phyloP scores from a whole-genome alignment of 192 early-diverging fungal genomes.

The Mortierella antarctica region DNA sequence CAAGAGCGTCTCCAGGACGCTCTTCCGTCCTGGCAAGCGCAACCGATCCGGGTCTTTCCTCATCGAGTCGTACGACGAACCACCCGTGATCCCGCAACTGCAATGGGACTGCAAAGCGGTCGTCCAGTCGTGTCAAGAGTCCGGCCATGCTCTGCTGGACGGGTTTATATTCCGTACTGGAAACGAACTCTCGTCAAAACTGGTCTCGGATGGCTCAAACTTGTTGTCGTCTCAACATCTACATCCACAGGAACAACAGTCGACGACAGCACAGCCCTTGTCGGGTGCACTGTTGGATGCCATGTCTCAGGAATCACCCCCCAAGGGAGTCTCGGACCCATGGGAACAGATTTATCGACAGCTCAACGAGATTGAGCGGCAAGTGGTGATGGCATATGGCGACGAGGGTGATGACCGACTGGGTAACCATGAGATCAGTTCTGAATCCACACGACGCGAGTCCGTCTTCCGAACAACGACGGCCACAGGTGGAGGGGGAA shows the following conservation, averaged over 20 bases:
- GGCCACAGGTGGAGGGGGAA: constrained; percentile 14
- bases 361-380: constrained; percentile 51
- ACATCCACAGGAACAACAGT: not conserved
- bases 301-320: constrained; percentile 13
- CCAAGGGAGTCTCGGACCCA: constrained; percentile 35
- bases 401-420: constrained; percentile 24
- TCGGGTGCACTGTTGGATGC: not conserved
- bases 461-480: constrained; percentile 16
- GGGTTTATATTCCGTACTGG: constrained; percentile 40
- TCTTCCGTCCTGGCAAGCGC: constrained; percentile 40
- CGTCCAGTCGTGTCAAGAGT: constrained; percentile 38
- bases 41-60: constrained; percentile 48
- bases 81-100: constrained; percentile 31
- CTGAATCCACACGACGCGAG: constrained; percentile 45
- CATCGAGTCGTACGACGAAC: constrained; percentile 48
- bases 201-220: constrained; percentile 17
- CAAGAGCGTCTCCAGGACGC: constrained; percentile 33
- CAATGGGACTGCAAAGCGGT: constrained; percentile 45
- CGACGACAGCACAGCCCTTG: not conserved
- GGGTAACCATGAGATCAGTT: constrained; percentile 35
- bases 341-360: constrained; percentile 52
- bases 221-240: not conserved
- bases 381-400: constrained; percentile 51
- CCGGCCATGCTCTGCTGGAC: constrained; percentile 35
- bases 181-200: constrained; percentile 33